Percentiles rank a stretch among this genome's conserved stretches.
Evolutionary conservation across 148 eudicot genomes (phyloP).

Genomic region (Vaccinium myrtillus): DNA sequence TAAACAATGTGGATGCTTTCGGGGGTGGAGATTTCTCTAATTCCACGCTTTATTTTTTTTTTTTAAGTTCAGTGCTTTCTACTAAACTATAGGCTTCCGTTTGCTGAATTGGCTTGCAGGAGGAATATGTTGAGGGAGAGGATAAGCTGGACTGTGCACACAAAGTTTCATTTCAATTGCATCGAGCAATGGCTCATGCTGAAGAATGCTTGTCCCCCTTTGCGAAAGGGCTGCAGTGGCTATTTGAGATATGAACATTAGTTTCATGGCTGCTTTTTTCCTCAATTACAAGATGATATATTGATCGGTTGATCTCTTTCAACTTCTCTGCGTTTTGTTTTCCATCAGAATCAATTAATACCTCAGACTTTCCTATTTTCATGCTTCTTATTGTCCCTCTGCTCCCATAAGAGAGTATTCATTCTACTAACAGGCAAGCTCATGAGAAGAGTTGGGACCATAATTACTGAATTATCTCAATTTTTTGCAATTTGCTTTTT

Average conservation of each 20-base stretch:
- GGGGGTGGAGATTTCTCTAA: too few relatives aligned
- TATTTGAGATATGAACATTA: neutral
- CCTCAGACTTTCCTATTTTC: too few relatives aligned
- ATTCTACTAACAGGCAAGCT: neutral
- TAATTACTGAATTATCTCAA: too few relatives aligned
- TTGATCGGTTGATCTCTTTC: too few relatives aligned
- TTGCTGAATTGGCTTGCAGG: neutral
- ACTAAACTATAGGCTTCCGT: too few relatives aligned
- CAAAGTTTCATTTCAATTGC: constrained; percentile 23
- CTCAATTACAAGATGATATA: too few relatives aligned
- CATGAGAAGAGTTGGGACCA: neutral
- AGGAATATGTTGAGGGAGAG: neutral
- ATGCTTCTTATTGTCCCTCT: neutral
- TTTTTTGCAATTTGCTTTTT: too few relatives aligned
- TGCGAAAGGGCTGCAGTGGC: constrained; percentile 8
- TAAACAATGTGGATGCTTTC: too few relatives aligned
- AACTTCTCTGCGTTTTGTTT: neutral
- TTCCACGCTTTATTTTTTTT: too few relatives aligned
- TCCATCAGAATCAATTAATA: neutral
- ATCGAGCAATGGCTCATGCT: constrained; percentile 14
- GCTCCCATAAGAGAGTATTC: neutral
- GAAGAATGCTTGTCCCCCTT: constrained; percentile 32
- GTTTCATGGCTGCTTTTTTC: neutral
- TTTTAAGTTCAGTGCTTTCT: too few relatives aligned
- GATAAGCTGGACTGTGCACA: constrained; percentile 15